A percentile compares a stretch with the other conserved stretches of the same genome.
phyloP scores from a whole-genome alignment of 768 basidiomycete species.

The Termitomyces heimii region DNA sequence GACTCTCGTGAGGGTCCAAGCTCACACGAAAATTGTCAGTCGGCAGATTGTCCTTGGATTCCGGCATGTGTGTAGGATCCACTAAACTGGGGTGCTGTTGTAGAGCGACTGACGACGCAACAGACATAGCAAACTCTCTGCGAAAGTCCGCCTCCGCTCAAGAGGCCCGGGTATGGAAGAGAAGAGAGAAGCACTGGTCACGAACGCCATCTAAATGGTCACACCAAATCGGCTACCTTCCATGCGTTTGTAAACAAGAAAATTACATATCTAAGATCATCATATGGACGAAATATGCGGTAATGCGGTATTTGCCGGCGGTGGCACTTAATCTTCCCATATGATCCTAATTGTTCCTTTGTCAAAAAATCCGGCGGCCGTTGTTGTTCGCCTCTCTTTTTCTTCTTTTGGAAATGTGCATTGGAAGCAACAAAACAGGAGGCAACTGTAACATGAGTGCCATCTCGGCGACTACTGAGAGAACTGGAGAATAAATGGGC shows the following conservation, averaged over 20 bases:
- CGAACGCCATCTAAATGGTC: constrained; percentile 1
- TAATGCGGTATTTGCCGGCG: constrained; percentile 12
- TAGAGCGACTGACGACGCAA: constrained; percentile 8
- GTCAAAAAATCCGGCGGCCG: too few relatives aligned
- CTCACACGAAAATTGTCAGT: constrained; percentile 23
- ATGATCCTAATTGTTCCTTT: background rate
- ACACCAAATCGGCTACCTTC: constrained; percentile 5
- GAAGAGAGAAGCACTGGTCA: constrained; percentile 2
- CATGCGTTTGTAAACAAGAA: background rate
- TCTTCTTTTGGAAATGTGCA: too few relatives aligned
- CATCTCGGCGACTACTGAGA: too few relatives aligned
- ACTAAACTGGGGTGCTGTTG: background rate
- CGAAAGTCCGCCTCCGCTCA: background rate
- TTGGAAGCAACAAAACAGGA: too few relatives aligned
- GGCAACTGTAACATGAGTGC: too few relatives aligned
- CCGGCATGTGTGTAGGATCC: background rate
- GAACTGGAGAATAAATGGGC: too few relatives aligned
- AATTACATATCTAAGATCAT: background rate
- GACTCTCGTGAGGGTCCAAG: constrained; percentile 36
- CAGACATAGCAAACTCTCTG: constrained; percentile 4
- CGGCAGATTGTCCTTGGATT: background rate
- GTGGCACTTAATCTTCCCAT: background rate
- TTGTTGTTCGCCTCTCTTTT: too few relatives aligned
- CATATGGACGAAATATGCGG: constrained; percentile 2
- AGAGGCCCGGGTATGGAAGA: constrained; percentile 4